Evolutionary conservation across 2,329 filamentous ascomycete genomes (phyloP).

Genomic region (Madurella mycetomatis): DNA sequence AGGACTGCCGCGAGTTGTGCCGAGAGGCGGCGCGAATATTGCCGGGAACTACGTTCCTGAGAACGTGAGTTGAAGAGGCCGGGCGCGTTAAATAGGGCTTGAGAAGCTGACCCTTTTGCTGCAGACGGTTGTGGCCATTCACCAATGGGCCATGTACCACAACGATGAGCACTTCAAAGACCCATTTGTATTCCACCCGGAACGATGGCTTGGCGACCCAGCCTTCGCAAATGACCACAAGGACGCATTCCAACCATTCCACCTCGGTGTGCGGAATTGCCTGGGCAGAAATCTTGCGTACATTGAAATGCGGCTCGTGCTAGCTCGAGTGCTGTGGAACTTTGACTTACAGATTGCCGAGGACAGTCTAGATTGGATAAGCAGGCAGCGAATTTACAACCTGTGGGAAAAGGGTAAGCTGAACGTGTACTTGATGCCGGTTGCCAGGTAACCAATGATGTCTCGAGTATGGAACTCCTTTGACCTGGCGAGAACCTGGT

Average conservation of each 20-base stretch:
- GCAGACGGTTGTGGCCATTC: slow-evolving; percentile 40
- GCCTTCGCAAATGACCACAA: slow-evolving; percentile 39
- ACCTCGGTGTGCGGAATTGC: slow-evolving; percentile 46
- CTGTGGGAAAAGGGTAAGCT: slow-evolving; percentile 40
- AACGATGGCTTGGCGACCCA: slow-evolving; percentile 42
- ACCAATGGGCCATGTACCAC: slow-evolving; percentile 43
- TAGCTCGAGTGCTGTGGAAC: slow-evolving; percentile 44
- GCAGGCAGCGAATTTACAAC: slow-evolving; percentile 35
- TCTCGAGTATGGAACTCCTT: background rate
- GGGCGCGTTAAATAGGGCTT: too few relatives aligned
- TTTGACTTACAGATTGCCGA: slow-evolving; percentile 43
- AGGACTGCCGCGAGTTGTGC: slow-evolving; percentile 29
- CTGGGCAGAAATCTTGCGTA: slow-evolving; percentile 48
- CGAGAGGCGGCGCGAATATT: slow-evolving; percentile 32
- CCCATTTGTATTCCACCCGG: slow-evolving; percentile 42
- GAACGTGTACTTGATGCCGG: slow-evolving; percentile 35
- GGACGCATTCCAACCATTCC: slow-evolving; percentile 45
- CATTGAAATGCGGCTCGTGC: slow-evolving; percentile 46
- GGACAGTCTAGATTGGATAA: slow-evolving; percentile 36
- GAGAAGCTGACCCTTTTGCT: background rate
- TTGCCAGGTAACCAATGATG: slow-evolving; percentile 7
- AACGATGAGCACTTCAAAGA: slow-evolving; percentile 42
- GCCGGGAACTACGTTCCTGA: slow-evolving; percentile 31
- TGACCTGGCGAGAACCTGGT: too few relatives aligned
- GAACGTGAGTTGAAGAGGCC: slow-evolving; percentile 26